Evolutionary conservation across 352 stramenopile genomes (phyloP), one percentile per base, ranked within the genome.

Genomic region (Phytophthora sp.): DNA sequence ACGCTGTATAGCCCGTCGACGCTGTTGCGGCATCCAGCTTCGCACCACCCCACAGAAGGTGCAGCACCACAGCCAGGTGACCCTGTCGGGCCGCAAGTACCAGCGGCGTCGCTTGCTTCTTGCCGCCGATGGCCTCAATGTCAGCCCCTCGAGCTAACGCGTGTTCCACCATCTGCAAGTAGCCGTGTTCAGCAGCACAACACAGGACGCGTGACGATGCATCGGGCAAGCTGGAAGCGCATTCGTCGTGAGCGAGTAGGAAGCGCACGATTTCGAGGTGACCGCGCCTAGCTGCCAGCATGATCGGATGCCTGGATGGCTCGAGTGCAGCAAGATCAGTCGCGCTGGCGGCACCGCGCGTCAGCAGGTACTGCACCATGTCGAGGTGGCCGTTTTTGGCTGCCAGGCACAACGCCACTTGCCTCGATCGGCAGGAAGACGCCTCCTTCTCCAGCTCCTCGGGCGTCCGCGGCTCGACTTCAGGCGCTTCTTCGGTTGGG

Each of bases 161-260:
- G 38, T 82, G 76, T 54, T 86, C 76, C 2, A 72, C 76, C 62
- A 86, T 79, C 57, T 86, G 73, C 42, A 86, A 49, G 28, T 80
- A 77, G 12, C 76, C 76, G 34, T 78, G 58, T 54, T 86, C 76
- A 4, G 76, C 68, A 6, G 76, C 76, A 44, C 56, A 67, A 45
- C 76, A 83, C 8, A 86, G 35, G 15, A 86, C 68, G 46, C 65
- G 69, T 5, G 76, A 84, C 7, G 61, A 56, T 43, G 74, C 77
- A 34, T 76, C 63, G 1, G 56, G 52, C 26, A 85, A 64, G 23
- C 70, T 81, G 26, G 73, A 64, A 8, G 49, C 53, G 31, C 69
- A 81, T 11, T 74, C 56, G 15, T 67, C 61, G 35, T 76, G 41
- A 28, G 65, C 64, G n/a, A 83, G 65, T 54, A 83, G 27, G 45